Conservation (phyloP, 805 yeast genomes). For the Crinitomyces ghanaensis region DNA sequence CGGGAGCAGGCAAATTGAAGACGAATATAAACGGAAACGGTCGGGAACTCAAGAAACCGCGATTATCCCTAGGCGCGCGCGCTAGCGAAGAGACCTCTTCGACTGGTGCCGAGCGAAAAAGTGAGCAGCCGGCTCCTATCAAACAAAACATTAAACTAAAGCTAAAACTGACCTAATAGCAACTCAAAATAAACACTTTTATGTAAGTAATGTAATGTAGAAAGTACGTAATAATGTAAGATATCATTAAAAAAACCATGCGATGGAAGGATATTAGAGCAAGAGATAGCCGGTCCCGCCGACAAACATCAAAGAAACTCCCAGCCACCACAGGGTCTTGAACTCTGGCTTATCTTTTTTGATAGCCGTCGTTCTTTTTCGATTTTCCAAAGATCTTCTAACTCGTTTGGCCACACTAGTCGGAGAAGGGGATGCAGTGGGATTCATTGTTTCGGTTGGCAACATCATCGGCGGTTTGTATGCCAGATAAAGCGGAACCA, state of each 20-base stretch:
- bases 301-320: conserved; percentile 25
- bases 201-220: too few relatives aligned
- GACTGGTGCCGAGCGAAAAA: too few relatives aligned
- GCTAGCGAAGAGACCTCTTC: too few relatives aligned
- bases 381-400: conserved; percentile 69
- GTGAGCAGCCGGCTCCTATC: too few relatives aligned
- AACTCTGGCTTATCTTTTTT: conserved; percentile 14
- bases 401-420: conserved; percentile 26
- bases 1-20: conserved; percentile 2
- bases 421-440: conserved; percentile 38
- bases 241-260: too few relatives aligned
- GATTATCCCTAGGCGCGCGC: too few relatives aligned
- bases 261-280: too few relatives aligned
- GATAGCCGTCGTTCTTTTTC: conserved; percentile 61
- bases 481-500: conserved; percentile 85
- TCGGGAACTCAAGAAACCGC: not conserved
- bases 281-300: conserved; percentile 29
- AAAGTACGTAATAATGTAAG: too few relatives aligned
- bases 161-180: too few relatives aligned
- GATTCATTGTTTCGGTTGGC: conserved; percentile 85
- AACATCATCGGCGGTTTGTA: conserved; percentile 94
- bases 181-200: too few relatives aligned
- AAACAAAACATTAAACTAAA: too few relatives aligned
- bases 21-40: conserved; percentile 1
- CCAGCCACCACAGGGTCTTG: conserved; percentile 30